Evolutionary conservation across 768 basidiomycete genomes (phyloP), one percentile per base, ranked within the genome.

Genomic region (Pulveroboletus sp.): DNA sequence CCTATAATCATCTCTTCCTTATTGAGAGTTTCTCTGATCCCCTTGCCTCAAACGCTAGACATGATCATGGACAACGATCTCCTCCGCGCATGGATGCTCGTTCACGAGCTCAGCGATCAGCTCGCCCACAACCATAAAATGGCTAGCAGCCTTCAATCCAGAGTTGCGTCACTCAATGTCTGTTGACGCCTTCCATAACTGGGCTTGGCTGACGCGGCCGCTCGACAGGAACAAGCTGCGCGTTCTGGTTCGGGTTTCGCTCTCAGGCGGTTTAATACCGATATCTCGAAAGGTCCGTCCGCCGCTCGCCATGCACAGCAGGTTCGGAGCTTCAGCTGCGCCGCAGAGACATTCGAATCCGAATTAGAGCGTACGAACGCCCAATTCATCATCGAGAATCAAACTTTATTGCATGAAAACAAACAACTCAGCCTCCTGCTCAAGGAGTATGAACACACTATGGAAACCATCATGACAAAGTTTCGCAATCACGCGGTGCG

Each of bases 391-490:
- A 84, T 95, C 50, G 96, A 99, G 69, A 98, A 98, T 66, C 94
- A 96, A 62, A 79, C 84, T 0, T 73, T 99, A 1, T 73, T 89
- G 43, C 86, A 97, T 54, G 96, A 99, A 70, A 98, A 99, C 74
- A 93, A 90, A 66, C 95, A 98, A 63, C 78, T 98, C 28, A 86
- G 85, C 57, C 59, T 81, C 26, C 75, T 99, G 26, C 74, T 98
- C 49, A 94, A 93, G 63, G 96, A 99, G 68, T 95, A 98, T 65
- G 94, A 98, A 66, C 75, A 76, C 47, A 96, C 94, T 3, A 79
- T 99, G 75, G 94, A 97, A 60, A 93, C 85, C 27, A 89, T 98
- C 64, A 98, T 99, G 96, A 72, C 83, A 45, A 97, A 97, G 70
- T 97, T 98, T 66, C 79, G 94, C 51, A 86, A 85, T 51, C 87